These are phyloP conservation scores for Galerina sulciceps DNA, from an alignment of 768 basidiomycete genomes.

Conservation along the genomic window DNA sequence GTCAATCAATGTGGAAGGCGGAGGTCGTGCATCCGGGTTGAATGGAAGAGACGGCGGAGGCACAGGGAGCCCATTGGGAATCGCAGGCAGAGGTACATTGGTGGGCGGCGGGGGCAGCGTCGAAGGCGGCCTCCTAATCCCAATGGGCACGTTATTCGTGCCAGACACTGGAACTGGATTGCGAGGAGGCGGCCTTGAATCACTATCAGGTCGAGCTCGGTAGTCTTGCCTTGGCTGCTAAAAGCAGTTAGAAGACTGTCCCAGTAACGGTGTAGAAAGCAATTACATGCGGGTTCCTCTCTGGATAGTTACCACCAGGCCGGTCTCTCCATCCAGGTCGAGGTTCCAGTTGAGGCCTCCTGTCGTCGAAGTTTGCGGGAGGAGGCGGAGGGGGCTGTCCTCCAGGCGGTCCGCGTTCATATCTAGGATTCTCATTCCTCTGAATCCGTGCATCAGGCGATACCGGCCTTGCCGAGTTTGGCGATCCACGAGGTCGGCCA, in stretches of 20 bases:
- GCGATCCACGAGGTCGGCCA: not conserved
- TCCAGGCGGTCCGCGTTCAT: not conserved
- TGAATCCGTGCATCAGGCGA: not conserved
- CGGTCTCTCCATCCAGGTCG: slow-evolving; percentile 4
- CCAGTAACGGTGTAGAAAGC: not conserved
- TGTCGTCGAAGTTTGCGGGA: slow-evolving; percentile 3
- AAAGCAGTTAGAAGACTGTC: not conserved
- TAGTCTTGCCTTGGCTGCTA: slow-evolving; percentile 23
- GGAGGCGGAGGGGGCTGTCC: slow-evolving; percentile 2
- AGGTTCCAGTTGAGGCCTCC: not conserved
- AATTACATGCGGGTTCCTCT: slow-evolving; percentile 9
- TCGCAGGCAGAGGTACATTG: not conserved
- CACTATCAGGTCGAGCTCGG: slow-evolving; percentile 27
- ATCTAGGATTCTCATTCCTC: not conserved
- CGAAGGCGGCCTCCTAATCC: slow-evolving; percentile 15
- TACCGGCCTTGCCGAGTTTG: not conserved
- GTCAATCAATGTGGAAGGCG: slow-evolving; percentile 17
- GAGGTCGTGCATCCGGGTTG: slow-evolving; percentile 21
- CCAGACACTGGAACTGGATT: slow-evolving; percentile 28
- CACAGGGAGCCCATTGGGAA: not conserved
- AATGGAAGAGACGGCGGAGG: slow-evolving; percentile 6
- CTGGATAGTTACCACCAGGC: slow-evolving; percentile 4
- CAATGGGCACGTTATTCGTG: slow-evolving; percentile 44
- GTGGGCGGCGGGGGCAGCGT: slow-evolving; percentile 5
- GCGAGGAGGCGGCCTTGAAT: slow-evolving; percentile 18